Percentiles rank a stretch among this genome's conserved stretches.
Evolutionary conservation across 2,329 filamentous ascomycete genomes (phyloP).

Genomic region (Colletotrichum plurivorum): DNA sequence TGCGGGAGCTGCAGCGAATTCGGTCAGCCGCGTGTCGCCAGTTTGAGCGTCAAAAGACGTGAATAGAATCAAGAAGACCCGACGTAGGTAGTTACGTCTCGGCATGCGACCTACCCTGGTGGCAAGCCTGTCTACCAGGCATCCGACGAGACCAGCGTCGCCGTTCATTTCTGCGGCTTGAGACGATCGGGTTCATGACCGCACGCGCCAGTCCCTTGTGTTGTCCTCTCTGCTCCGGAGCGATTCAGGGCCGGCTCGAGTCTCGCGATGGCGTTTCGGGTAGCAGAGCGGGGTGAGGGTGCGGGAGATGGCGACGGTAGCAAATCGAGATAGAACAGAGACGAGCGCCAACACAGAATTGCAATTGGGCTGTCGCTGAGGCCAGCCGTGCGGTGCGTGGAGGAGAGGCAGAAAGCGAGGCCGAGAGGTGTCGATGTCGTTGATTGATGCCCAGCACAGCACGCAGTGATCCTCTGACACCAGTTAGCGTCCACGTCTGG

Average conservation of each 20-base stretch:
- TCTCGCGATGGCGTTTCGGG: background rate
- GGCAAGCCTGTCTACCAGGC: conserved; percentile 73
- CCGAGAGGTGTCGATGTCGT: background rate
- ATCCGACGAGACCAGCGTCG: conserved; percentile 72
- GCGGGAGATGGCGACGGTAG: background rate
- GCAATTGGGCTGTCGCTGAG: background rate
- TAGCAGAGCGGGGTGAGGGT: background rate
- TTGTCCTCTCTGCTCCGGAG: conserved; percentile 4
- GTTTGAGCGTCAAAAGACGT: background rate
- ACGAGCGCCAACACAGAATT: background rate
- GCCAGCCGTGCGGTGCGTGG: background rate
- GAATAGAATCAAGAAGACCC: background rate
- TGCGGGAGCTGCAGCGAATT: conserved; percentile 69
- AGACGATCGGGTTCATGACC: conserved; percentile 34
- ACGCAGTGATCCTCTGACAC: background rate
- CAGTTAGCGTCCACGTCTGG: too few species aligned
- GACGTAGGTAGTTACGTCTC: background rate
- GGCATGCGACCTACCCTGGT: conserved; percentile 64
- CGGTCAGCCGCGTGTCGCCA: background rate
- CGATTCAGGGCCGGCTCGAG: conserved; percentile 8
- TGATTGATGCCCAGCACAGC: background rate
- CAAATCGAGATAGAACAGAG: background rate
- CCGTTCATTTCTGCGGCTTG: conserved; percentile 63
- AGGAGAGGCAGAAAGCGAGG: background rate
- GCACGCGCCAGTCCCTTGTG: conserved; percentile 14